A percentile compares a stretch with the other conserved stretches of the same genome.
These are phyloP conservation scores for Emericellopsis atlantica DNA, from an alignment of 2,329 filamentous ascomycete genomes.

Conservation along the genomic window DNA sequence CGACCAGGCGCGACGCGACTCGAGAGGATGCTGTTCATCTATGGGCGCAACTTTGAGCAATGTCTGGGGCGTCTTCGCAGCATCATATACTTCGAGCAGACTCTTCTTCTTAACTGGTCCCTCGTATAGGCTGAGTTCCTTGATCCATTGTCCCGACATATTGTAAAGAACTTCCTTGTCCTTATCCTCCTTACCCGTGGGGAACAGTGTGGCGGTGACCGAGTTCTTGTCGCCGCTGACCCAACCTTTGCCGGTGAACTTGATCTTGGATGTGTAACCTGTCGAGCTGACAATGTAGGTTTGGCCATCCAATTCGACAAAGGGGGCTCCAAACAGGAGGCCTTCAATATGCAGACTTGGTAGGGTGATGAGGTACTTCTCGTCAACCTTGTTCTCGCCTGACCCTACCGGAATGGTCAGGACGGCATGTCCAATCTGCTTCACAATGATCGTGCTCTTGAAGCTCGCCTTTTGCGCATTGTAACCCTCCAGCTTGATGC, in stretches of 20 bases:
- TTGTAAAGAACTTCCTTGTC: conserved; percentile 69
- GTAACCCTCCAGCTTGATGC: conserved; percentile 72
- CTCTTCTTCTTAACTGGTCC: conserved; percentile 39
- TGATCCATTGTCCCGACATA: conserved; percentile 85
- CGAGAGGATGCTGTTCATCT: conserved; percentile 72
- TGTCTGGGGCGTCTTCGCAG: conserved; percentile 43
- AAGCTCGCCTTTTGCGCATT: conserved; percentile 96
- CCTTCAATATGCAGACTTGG: conserved; percentile 89
- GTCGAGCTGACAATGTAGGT: conserved; percentile 79
- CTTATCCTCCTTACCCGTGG: conserved; percentile 52
- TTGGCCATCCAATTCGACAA: conserved; percentile 77
- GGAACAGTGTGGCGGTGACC: conserved; percentile 64
- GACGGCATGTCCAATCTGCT: conserved; percentile 84
- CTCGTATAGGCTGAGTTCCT: conserved; percentile 65
- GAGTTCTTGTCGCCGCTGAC: conserved; percentile 91
- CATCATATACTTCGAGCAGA: conserved; percentile 48
- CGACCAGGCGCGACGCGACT: conserved; percentile 78
- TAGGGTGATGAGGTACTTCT: conserved; percentile 82
- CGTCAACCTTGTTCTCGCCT: conserved; percentile 24
- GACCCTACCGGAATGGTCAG: conserved; percentile 51
- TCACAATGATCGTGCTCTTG: conserved; percentile 84
- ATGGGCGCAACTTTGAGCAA: conserved; percentile 60
- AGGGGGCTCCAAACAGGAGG: conserved; percentile 73
- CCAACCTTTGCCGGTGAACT: conserved; percentile 92
- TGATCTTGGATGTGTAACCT: conserved; percentile 79